Percentiles rank a stretch among this genome's conserved stretches.
Conservation (phyloP, 2,329 filamentous ascomycete genomes). For the Neonectria coccinea region DNA sequence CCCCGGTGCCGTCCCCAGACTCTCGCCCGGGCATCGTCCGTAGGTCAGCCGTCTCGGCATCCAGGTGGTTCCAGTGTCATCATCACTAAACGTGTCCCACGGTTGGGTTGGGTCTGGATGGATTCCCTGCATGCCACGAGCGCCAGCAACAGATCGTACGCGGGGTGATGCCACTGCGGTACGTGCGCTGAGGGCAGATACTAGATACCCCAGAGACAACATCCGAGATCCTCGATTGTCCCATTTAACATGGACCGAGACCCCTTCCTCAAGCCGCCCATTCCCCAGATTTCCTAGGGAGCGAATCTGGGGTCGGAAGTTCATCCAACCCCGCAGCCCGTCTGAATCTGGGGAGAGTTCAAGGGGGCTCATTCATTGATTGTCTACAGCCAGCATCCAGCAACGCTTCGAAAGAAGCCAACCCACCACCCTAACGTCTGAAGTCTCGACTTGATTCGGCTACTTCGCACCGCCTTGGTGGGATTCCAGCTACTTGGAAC, state of each 20-base stretch:
- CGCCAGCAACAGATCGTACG: conserved; percentile 28
- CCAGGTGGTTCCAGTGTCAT: conserved; percentile 20
- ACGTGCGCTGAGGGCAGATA: conserved; percentile 32
- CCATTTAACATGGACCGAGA: conserved; percentile 28
- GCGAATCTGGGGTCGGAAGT: conserved; percentile 10
- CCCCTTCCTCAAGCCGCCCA: conserved; percentile 14
- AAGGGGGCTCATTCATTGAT: conserved; percentile 7
- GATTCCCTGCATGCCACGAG: conserved; percentile 34
- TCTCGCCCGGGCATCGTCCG: conserved; percentile 27
- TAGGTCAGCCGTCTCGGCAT: conserved; percentile 21
- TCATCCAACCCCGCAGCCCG: conserved; percentile 16
- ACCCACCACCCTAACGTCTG: conserved; percentile 21
- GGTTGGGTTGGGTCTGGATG: not conserved
- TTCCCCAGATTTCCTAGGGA: conserved; percentile 8
- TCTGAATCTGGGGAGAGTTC: conserved; percentile 16
- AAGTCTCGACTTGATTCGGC: conserved; percentile 26
- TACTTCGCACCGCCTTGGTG: conserved; percentile 8
- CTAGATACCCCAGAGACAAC: conserved; percentile 25
- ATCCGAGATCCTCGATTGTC: conserved; percentile 27
- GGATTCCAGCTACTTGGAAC: conserved; percentile 28
- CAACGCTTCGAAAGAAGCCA: conserved; percentile 7
- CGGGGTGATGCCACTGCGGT: conserved; percentile 37
- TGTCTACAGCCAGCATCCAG: not conserved
- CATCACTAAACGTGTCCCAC: conserved; percentile 17
- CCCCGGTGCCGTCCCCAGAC: conserved; percentile 40